Evolutionary conservation across 768 basidiomycete species (phyloP), one percentile per base, ranked within the genome.

Genomic region (Lepiota brunneoincarnata): DNA sequence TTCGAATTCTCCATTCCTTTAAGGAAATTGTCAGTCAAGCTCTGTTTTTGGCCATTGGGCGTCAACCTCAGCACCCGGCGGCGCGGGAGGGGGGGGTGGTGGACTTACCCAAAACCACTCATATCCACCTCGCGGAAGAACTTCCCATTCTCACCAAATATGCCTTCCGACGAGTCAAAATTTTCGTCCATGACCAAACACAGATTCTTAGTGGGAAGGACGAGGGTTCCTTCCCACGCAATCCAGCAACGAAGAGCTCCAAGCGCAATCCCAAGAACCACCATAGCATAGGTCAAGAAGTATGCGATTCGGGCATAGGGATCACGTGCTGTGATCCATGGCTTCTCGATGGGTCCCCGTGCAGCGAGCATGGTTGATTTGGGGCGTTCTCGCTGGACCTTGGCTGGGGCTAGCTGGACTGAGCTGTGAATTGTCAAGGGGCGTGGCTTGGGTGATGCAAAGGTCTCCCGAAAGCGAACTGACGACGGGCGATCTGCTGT

Each of bases 81-180:
- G 17, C 39, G 6, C 11, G 31, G 31, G 31, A 10, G 3, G 31
- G 31, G 31, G 31, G 31, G 31, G 7, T 49, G n/a, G n/a, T 47
- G 15, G 24, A 65, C 83, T 50, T 64, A 88, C 87, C 91, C 91
- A 66, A 88, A 96, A 3, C 93, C 93, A 55, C 91, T 88, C 72
- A 93, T 80, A 58, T 89, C 86, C 23, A 93, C 82, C 63, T 95
- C 91, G 15, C 81, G 79, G 61, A 82, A 79, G 80, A 91, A 93
- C 15, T 77, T 82, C 36, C 79, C 80, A 51, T 82, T 77, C 1
- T 83, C 73, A 14, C 87, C 85, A 58, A 89, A 84, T 38, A 81
- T 63, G 17, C 75, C 74, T 41, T 77, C 67, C 42, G 78, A 78
- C 66, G 76, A 75, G 58, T 71, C 73, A 61, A 95, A 95, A 55